Evolutionary conservation across 2,329 filamentous ascomycete genomes (phyloP), one percentile per base, ranked within the genome.

Genomic region (Iodosphaeria phyllophila): DNA sequence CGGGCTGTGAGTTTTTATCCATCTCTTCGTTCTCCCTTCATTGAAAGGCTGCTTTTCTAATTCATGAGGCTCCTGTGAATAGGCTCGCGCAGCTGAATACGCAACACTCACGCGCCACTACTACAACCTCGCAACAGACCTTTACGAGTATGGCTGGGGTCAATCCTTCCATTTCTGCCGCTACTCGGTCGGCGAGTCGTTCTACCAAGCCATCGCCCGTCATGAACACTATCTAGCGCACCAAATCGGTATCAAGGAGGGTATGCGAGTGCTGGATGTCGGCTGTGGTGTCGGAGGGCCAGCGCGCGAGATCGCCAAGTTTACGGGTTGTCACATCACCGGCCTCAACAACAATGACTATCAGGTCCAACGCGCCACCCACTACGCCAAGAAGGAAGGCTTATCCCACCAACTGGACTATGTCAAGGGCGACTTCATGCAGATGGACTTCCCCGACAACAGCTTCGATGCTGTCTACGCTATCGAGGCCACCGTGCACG

Each of bases 331-430:
- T 40, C 82, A 93, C 41, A 67, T 95, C 34, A 75, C 82, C 13
- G 89, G 89, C 21, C 57, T 95, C 48, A 98, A 95, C 71, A 95
- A 93, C 71, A 95, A 95, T 54, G 82, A 93, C 57, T 98, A 98
- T 61, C 89, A 95, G 58, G 92, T 95, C 37, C 70, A 93, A 48
- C 79, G 89, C 36, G 86, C 84, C n/a, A 83, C 72, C 9, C 60
- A 64, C 27, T 92, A 93, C 46, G 82, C 84, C 3, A 54, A 64
- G 32, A 80, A 82, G 52, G 80, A 92, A 54, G 74, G 74, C 25
- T 59, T 95, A 26, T 64, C 74, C 2, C 52, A 79, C 43, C 82
- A 92, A 57, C 58, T 92, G 37, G 64, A 64, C 34, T 95, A 82
- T 42, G 75, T 82, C 45, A 93, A 95, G 66, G 86, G 84, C 26